phyloP scores from a whole-genome alignment of 306 rosid genomes.

The Heteromeles arbutifolia region DNA sequence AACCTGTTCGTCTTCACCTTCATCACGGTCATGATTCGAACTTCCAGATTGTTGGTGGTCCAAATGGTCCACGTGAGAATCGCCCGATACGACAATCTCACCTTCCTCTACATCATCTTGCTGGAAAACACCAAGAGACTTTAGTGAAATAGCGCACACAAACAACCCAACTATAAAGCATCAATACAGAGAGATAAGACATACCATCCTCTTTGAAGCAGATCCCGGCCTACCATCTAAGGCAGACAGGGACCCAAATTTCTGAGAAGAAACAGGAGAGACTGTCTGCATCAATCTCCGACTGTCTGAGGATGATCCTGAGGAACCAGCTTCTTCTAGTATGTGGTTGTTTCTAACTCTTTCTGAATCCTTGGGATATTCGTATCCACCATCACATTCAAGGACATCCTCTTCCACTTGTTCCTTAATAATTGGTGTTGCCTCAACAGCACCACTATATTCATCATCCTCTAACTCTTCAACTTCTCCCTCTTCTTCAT shows the following conservation, averaged over 20 bases:
- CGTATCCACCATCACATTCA: constrained; percentile 48
- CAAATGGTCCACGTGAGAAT: constrained; percentile 85
- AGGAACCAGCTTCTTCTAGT: constrained; percentile 66
- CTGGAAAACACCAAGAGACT: constrained; percentile 40
- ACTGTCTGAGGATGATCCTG: constrained; percentile 72
- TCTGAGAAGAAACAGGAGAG: constrained; percentile 77
- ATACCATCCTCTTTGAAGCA: constrained; percentile 64
- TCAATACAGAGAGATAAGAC: constrained; percentile 23
- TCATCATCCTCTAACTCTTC: constrained; percentile 87
- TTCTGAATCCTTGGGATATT: constrained; percentile 53
- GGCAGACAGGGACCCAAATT: constrained; percentile 88
- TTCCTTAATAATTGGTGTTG: constrained; percentile 49
- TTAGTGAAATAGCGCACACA: constrained; percentile 24
- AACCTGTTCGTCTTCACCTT: constrained; percentile 90
- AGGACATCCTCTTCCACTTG: constrained; percentile 57
- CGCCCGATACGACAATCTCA: constrained; percentile 90
- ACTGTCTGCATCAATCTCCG: constrained; percentile 47
- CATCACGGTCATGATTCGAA: constrained; percentile 92
- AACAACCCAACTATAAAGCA: constrained; percentile 15
- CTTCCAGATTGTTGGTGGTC: constrained; percentile 89
- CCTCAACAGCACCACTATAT: constrained; percentile 58
- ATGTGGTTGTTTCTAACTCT: constrained; percentile 38
- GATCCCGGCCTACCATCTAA: constrained; percentile 79
- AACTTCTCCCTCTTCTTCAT: constrained; percentile 83
- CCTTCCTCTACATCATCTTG: constrained; percentile 90